Evolutionary conservation across 2,329 filamentous ascomycete species (phyloP), one percentile per base, ranked within the genome.

Genomic region (Chrysoporthe austroafricana): DNA sequence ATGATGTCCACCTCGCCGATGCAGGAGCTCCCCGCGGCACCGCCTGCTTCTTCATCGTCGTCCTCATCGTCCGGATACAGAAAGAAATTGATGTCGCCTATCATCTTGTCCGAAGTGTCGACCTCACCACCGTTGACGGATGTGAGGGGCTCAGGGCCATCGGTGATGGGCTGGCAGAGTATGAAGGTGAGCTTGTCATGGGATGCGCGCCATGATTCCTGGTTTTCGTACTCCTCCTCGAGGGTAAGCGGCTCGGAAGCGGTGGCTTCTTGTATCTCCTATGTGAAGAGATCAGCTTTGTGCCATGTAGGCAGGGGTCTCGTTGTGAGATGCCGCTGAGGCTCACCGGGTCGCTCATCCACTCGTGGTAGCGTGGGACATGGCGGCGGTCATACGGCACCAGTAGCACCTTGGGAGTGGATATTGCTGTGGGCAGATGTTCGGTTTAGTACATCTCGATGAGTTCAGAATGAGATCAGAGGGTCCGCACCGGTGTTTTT

Each of bases 101-200:
- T 76, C 88, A 93, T 92, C 9, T 76, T 77, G 0, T 78, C 78
- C 0, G 85, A 81, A 1, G 78, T 74, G 73, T 95, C 93, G 4
- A 82, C 80, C 0, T 77, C 76, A 13, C 80, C 79, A 0, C 83
- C 80, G 18, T 71, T 44, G 61, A 82, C 73, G 1, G 39, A 61
- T 4, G 7, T 9, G 21, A 9, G 16, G 0, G 26, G 7, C 66
- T 69, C 58, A 2, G 63, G 46, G 5, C 36, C 16, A 14, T 62
- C 21, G 26, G 60, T 21, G 0, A 76, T 69, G 0, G 88, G 85
- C 11, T 83, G 80, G 75, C 93, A 97, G 64, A 92, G 79, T 76
- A 98, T 97, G 73, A 97, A 98, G 0, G 95, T 98, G 70, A 98
- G 79, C 80, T 98, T 98, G 79, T 98, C 94, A 36, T 81, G 79